Percentiles rank a stretch among this genome's conserved stretches.
These are phyloP conservation scores for Phyllosticta citriasiana DNA, from an alignment of 2,329 filamentous ascomycete species.

Conservation along the genomic window DNA sequence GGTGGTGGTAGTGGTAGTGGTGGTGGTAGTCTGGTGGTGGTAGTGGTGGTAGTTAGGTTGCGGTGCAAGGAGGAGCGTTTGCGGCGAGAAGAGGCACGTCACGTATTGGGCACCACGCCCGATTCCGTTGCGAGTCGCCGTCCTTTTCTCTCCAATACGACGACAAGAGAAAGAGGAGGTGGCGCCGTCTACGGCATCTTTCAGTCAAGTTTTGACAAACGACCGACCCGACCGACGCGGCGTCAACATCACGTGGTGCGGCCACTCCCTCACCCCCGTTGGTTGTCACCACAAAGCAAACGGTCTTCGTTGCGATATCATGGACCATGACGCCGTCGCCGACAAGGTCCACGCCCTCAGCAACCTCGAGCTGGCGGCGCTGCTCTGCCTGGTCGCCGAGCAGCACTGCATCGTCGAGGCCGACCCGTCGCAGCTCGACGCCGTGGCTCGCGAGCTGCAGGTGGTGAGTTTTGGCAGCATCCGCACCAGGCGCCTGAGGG, in stretches of 20 bases:
- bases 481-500: neutral
- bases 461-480: slow-evolving; percentile 40
- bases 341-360: slow-evolving; percentile 67
- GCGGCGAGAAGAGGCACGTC: neutral
- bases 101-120: neutral
- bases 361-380: slow-evolving; percentile 76
- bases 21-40: neutral
- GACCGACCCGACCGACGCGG: neutral
- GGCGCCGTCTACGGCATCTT: neutral
- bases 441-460: slow-evolving; percentile 63
- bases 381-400: slow-evolving; percentile 69
- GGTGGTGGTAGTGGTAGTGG: too few species aligned
- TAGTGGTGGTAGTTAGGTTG: neutral
- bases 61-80: neutral
- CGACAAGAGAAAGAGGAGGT: neutral
- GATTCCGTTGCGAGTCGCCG: neutral
- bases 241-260: neutral
- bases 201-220: neutral
- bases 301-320: neutral
- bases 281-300: neutral
- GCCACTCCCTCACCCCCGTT: neutral
- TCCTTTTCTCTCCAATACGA: neutral
- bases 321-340: slow-evolving; percentile 21
- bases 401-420: slow-evolving; percentile 88
- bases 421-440: slow-evolving; percentile 48